Percentiles rank a stretch among this genome's conserved stretches.
phyloP scores from a whole-genome alignment of 768 basidiomycete genomes.

The Cystobasidium tubakii region DNA sequence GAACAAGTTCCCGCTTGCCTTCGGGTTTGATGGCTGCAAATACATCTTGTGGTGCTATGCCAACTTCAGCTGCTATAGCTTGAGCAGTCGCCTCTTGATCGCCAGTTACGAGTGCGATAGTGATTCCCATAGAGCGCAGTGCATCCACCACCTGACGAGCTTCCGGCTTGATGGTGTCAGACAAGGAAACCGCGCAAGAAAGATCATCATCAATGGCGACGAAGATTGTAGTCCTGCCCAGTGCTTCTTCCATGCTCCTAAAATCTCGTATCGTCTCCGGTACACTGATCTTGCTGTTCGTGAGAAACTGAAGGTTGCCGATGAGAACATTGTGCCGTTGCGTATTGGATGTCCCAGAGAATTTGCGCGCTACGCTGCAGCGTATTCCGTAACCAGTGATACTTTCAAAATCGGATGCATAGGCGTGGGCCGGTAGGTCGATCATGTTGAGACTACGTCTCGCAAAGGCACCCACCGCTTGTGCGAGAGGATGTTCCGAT shows the following conservation, averaged over 20 bases:
- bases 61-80: constrained; percentile 83
- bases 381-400: constrained; percentile 82
- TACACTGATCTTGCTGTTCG: constrained; percentile 52
- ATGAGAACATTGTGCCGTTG: constrained; percentile 56
- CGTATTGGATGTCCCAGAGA: constrained; percentile 44
- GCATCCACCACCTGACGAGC: constrained; percentile 75
- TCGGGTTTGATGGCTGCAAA: constrained; percentile 92
- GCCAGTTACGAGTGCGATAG: constrained; percentile 89
- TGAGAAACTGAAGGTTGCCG: constrained; percentile 68
- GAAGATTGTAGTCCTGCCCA: constrained; percentile 80
- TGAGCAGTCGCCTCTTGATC: constrained; percentile 78
- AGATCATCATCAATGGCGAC: constrained; percentile 65
- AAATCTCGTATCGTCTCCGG: constrained; percentile 62
- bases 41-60: constrained; percentile 73
- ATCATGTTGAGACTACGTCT: constrained; percentile 57
- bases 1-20: constrained; percentile 80
- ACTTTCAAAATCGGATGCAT: constrained; percentile 73
- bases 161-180: constrained; percentile 79
- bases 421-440: constrained; percentile 55
- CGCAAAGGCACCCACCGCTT: constrained; percentile 79
- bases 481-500: constrained; percentile 93
- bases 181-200: constrained; percentile 72
- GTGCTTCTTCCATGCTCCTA: constrained; percentile 62
- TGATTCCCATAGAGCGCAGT: constrained; percentile 79
- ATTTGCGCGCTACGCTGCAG: constrained; percentile 55